Evolutionary conservation across 2,329 filamentous ascomycete species (phyloP).

Genomic region (Colletotrichum godetiae): DNA sequence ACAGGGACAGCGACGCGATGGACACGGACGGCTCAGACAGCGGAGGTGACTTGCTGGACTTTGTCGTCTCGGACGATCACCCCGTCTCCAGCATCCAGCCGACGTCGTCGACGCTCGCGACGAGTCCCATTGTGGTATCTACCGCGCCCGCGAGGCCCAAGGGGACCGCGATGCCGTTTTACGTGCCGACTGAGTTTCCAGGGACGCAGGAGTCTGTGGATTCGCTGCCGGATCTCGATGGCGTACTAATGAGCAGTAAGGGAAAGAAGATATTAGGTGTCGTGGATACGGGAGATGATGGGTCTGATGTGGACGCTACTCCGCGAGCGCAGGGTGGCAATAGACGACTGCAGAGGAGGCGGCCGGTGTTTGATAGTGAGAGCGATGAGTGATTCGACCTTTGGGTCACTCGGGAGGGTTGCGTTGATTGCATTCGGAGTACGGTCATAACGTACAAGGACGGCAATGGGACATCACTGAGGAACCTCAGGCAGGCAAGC

Average conservation of each 20-base stretch:
- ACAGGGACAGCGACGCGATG: conserved; percentile 58
- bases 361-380: conserved; percentile 39
- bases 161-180: conserved; percentile 47
- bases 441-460: neutral
- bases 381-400: conserved; percentile 34
- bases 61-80: conserved; percentile 66
- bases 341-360: conserved; percentile 24
- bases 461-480: neutral
- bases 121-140: conserved; percentile 40
- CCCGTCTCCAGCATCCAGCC: conserved; percentile 44
- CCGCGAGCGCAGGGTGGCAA: neutral
- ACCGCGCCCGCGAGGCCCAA: conserved; percentile 38
- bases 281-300: conserved; percentile 5
- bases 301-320: conserved; percentile 22
- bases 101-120: conserved; percentile 41
- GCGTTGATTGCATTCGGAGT: neutral
- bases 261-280: neutral
- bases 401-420: neutral
- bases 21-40: conserved; percentile 60
- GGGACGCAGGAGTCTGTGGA: conserved; percentile 52
- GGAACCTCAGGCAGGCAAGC: neutral
- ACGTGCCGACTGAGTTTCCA: conserved; percentile 50
- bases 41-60: conserved; percentile 63
- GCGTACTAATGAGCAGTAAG: conserved; percentile 11
- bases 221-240: conserved; percentile 32